Evolutionary conservation across 2,329 filamentous ascomycete genomes (phyloP), one percentile per base, ranked within the genome.

Genomic region (Teratosphaeria pseudoeucalypti): DNA sequence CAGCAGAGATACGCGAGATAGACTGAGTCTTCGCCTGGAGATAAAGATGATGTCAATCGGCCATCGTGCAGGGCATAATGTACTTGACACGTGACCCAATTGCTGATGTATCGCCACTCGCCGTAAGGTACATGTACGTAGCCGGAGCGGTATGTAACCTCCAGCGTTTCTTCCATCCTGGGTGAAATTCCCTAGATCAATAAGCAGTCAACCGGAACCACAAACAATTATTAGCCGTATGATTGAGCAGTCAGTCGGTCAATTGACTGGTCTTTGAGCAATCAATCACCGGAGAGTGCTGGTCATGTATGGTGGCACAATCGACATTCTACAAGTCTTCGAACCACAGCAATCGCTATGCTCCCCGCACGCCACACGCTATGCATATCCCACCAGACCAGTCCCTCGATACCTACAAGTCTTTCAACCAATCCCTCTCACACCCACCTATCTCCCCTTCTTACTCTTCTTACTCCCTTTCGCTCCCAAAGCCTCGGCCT

Each of bases 391-490:
- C n/a, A 23, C n/a, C 6, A 3, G 43, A 7, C 43, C 43, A 9
- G 9, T n/a, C 10, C 43, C 43, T 2, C 43, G 2, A n/a, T n/a
- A 23, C n/a, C 6, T 19, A 23, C 23, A 49, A 1, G 29, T 1
- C 29, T 32, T 32, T 7, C 2, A 32, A 32, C 29, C 4, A 32
- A 32, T 3, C 29, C 4, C 0, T 32, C 23, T 32, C 29, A 32
- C 29, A 23, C 43, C 10, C 23, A 32, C 14, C 54, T 59, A 60
- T 47, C 47, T 49, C n/a, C 56, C 39, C 54, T 62, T 64, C 59
- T 61, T 59, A 29, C n/a, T 52, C 63, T 69, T 71, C 61, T 71
- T 72, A 43, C 61, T 63, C 63, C 68, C 71, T 66, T 71, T 72
- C 27, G 65, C 66, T 19, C 60, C 63, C 27, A 62, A 52, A 56